Base-by-base conservation (phyloP, 2,329 filamentous ascomycete species). In the Gaeumannomyces tritici region DNA sequence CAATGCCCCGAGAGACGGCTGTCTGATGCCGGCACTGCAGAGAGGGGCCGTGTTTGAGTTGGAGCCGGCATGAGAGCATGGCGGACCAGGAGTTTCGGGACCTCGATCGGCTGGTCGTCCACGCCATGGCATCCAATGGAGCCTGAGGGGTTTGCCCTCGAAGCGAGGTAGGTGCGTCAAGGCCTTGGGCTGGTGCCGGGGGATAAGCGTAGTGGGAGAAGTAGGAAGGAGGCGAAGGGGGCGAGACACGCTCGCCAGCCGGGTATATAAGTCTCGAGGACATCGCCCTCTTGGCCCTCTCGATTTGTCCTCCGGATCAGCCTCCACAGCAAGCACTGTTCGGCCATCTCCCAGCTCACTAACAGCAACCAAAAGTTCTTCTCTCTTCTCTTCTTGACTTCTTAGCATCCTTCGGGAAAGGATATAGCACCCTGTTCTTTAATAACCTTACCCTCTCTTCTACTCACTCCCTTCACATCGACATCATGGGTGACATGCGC, bases 401-500 rank as follows among this genome's bases (percentile, higher is more conserved):
- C 18, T 47, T 51, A 13, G 11, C 42, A 51, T 51, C 42, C 21
- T 51, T 51, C 42, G 18, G 42, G 29, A 27, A 57, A 28, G 55
- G 28, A 31, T n/a, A 18, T 1, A 29, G 12, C 18, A 57, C 28
- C 13, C 55, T 31, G 29, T 18, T 28, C n/a, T 18, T 11, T 47
- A 35, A 56, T 21, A 26, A 7, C 24, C 18, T 24, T 6, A 29
- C 15, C 11, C 6, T 56, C 24, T 21, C 8, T 26, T 27, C 1
- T n/a, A 27, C 57, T 24, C 4, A 11, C 57, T 13, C 57, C 26
- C 56, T 33, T 3, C 15, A 24, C n/a, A 42, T 31, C 31, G 11
- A n/a, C 64, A 64, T 60, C n/a, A 65, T 65, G 64, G 64, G 64
- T 62, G 64, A 65, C 62, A 59, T 61, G 31, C 63, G 64, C 33